These are phyloP conservation scores for Quercus ilex DNA, from an alignment of 306 rosid genomes.

Conservation along the genomic window DNA sequence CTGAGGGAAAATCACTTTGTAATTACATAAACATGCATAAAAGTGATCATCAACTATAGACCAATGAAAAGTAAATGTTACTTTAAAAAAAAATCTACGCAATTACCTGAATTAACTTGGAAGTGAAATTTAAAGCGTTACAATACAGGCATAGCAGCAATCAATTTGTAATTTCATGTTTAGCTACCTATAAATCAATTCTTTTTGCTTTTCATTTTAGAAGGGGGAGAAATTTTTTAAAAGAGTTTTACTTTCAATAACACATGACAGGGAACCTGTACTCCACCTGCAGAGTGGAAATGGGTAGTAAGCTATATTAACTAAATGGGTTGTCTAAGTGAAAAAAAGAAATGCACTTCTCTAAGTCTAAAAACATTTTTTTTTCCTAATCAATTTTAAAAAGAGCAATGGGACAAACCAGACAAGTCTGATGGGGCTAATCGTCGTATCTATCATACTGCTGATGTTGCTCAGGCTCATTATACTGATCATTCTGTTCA, in stretches of 20 bases:
- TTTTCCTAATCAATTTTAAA: not conserved
- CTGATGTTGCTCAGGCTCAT: slow-evolving; percentile 42
- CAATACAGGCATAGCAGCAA: not conserved
- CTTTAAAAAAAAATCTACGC: not conserved
- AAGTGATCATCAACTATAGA: not conserved
- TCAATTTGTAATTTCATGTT: not conserved
- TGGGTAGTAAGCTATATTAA: slow-evolving; percentile 32
- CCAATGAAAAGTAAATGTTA: not conserved
- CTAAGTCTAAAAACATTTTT: slow-evolving; percentile 1
- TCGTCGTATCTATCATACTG: slow-evolving; percentile 18
- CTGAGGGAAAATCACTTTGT: not conserved
- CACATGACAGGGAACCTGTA: slow-evolving; percentile 39
- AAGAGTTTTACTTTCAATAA: slow-evolving; percentile 24
- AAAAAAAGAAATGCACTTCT: not conserved
- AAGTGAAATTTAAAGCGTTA: not conserved
- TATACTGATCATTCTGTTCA: slow-evolving; percentile 46
- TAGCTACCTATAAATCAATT: not conserved
- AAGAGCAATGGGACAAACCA: slow-evolving; percentile 31
- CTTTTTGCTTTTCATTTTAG: not conserved
- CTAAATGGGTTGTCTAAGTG: slow-evolving; percentile 19
- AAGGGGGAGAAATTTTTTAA: slow-evolving; percentile 4
- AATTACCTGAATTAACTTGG: not conserved
- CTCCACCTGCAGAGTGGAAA: slow-evolving; percentile 45
- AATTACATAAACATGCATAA: not conserved
- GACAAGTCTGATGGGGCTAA: slow-evolving; percentile 20